These are phyloP conservation scores for Hygrophoropsis aurantiaca DNA, from an alignment of 768 basidiomycete genomes.

Conservation along the genomic window DNA sequence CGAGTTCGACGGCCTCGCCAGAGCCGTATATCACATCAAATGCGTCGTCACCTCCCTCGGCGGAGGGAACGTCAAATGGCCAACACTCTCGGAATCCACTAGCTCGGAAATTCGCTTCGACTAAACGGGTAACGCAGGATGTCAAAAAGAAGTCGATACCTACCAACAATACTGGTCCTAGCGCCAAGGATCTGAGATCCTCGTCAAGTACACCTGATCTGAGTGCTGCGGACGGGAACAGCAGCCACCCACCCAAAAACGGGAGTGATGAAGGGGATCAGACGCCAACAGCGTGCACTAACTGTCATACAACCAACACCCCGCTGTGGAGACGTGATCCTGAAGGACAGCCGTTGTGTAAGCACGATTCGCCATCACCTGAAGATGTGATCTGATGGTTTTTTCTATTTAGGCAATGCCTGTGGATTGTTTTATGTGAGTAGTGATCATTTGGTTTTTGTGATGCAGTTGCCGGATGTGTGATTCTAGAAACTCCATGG, in stretches of 20 bases:
- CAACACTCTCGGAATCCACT: conserved; percentile 27
- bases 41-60: conserved; percentile 73
- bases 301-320: conserved; percentile 95
- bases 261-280: conserved; percentile 66
- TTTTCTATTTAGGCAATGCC: conserved; percentile 64
- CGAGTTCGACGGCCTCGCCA: conserved; percentile 74
- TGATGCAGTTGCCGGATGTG: conserved; percentile 11
- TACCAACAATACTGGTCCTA: conserved; percentile 23
- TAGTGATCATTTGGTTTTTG: conserved; percentile 17
- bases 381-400: conserved; percentile 12
- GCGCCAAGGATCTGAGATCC: conserved; percentile 43
- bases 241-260: conserved; percentile 34
- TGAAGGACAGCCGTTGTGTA: conserved; percentile 89
- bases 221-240: conserved; percentile 28
- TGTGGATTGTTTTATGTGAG: conserved; percentile 92
- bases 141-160: conserved; percentile 51
- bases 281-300: conserved; percentile 83
- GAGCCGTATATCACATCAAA: conserved; percentile 69
- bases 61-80: conserved; percentile 43
- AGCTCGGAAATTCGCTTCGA: conserved; percentile 63
- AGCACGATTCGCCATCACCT: conserved; percentile 28
- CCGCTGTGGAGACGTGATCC: conserved; percentile 92
- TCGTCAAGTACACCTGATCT: conserved; percentile 71
- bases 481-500: conserved; percentile 84
- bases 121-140: conserved; percentile 62